Evolutionary conservation across 257 asterid genomes (phyloP).

Genomic region (Mitragyna speciosa): DNA sequence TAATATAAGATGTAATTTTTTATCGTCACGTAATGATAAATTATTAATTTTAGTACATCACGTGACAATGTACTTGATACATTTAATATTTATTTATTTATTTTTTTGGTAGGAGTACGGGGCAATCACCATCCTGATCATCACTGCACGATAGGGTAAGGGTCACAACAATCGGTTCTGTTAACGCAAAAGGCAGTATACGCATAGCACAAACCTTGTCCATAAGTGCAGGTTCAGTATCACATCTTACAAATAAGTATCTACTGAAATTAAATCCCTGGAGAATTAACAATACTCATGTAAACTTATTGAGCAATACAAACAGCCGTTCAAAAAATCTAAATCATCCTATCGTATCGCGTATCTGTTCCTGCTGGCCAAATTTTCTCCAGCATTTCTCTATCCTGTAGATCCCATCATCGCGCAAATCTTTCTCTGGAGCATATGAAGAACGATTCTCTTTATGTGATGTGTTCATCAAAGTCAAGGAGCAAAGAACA

Average conservation of each 20-base stretch:
- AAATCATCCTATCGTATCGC: background rate
- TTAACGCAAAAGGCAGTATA: background rate
- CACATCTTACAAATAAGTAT: constrained; percentile 78
- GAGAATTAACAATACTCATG: constrained; percentile 7
- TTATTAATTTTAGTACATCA: too few relatives aligned
- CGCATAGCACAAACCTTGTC: constrained; percentile 42
- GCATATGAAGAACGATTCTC: constrained; percentile 84
- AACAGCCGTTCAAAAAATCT: background rate
- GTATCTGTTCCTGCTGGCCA: constrained; percentile 58
- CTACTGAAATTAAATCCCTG: constrained; percentile 77
- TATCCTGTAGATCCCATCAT: constrained; percentile 77
- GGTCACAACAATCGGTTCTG: background rate
- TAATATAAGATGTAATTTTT: too few relatives aligned
- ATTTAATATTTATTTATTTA: too few relatives aligned
- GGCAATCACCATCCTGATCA: constrained; percentile 73
- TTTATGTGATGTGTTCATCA: constrained; percentile 62
- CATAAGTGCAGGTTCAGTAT: constrained; percentile 93
- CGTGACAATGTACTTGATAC: too few relatives aligned
- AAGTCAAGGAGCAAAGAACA: constrained; percentile 5
- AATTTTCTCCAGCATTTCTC: constrained; percentile 77
- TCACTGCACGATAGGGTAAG: constrained; percentile 44
- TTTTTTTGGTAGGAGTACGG: constrained; percentile 65
- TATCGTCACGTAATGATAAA: too few relatives aligned
- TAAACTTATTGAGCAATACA: constrained; percentile 9
- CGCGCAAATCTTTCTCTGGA: constrained; percentile 65